A percentile compares a stretch with the other conserved stretches of the same genome.
Conservation (phyloP, 805 yeast species). For the Brettanomyces nanus region DNA sequence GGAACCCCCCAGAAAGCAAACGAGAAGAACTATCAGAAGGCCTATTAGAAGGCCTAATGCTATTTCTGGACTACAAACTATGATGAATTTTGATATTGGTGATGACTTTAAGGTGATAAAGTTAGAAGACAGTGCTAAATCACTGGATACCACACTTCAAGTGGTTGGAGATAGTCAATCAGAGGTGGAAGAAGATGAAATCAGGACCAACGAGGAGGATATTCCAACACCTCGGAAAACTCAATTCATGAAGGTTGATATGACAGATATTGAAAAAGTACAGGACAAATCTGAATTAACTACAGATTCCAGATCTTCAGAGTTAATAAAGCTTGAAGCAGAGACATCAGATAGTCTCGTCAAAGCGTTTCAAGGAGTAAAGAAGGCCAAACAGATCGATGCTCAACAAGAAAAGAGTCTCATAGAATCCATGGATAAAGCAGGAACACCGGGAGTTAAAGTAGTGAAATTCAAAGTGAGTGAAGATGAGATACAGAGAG, state of each 20-base stretch:
- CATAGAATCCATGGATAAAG: neutral
- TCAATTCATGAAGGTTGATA: neutral
- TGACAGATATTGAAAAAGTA: neutral
- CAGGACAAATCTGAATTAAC: neutral
- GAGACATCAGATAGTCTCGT: slow-evolving; percentile 2
- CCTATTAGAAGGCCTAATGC: neutral
- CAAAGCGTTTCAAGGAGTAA: slow-evolving; percentile 10
- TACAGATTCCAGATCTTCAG: too few species aligned
- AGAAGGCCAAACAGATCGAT: slow-evolving; percentile 6
- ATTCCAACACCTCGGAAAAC: neutral
- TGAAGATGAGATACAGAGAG: neutral
- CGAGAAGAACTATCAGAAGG: neutral
- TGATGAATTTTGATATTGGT: slow-evolving; percentile 1
- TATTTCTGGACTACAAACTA: neutral
- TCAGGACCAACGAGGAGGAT: neutral
- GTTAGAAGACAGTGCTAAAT: neutral
- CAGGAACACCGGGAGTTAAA: slow-evolving; percentile 2
- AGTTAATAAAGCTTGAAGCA: neutral
- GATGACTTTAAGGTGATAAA: slow-evolving; percentile 5
- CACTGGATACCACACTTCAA: neutral
- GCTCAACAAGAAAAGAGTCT: slow-evolving; percentile 4
- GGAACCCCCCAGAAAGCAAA: neutral
- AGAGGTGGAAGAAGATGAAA: neutral
- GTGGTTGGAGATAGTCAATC: neutral
- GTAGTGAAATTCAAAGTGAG: slow-evolving; percentile 9